phyloP scores from a whole-genome alignment of 495 filamentous ascomycete genomes.

The Barbatosphaeria neglecta region DNA sequence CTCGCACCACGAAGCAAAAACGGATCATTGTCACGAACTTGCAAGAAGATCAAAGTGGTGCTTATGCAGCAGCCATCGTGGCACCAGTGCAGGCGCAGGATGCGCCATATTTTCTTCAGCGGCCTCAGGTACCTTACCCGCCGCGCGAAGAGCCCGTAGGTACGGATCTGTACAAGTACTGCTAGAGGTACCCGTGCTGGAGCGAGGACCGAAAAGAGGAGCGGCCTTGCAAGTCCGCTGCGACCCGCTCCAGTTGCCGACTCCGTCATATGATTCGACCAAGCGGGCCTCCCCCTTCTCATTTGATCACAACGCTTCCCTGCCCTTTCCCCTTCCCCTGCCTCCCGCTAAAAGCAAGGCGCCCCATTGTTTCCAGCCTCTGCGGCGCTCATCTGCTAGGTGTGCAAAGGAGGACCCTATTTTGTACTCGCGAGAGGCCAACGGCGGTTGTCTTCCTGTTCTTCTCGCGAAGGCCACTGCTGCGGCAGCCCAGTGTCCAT shows the following conservation, averaged over 20 bases:
- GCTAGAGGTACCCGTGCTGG: background rate
- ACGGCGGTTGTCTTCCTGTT: no score
- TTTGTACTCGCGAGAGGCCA: no score
- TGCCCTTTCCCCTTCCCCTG: background rate
- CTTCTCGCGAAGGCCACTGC: background rate
- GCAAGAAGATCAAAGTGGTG: background rate
- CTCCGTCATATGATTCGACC: background rate
- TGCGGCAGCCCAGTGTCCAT: background rate
- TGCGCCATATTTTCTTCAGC: no score
- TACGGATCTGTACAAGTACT: no score
- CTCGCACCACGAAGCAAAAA: background rate
- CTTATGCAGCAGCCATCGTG: background rate
- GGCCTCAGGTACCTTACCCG: no score
- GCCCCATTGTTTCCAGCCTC: background rate
- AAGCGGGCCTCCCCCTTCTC: conserved; percentile 7
- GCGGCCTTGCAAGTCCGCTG: no score
- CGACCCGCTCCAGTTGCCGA: background rate
- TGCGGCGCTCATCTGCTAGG: background rate
- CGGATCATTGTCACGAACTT: background rate
- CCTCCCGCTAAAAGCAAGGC: background rate
- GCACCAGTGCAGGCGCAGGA: no score
- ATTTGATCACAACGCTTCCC: conserved; percentile 4
- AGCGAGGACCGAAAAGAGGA: background rate
- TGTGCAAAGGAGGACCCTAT: background rate
- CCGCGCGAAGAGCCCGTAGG: no score